Base-by-base conservation (phyloP, 2,329 filamentous ascomycete species). In the Fusarium illudens region DNA sequence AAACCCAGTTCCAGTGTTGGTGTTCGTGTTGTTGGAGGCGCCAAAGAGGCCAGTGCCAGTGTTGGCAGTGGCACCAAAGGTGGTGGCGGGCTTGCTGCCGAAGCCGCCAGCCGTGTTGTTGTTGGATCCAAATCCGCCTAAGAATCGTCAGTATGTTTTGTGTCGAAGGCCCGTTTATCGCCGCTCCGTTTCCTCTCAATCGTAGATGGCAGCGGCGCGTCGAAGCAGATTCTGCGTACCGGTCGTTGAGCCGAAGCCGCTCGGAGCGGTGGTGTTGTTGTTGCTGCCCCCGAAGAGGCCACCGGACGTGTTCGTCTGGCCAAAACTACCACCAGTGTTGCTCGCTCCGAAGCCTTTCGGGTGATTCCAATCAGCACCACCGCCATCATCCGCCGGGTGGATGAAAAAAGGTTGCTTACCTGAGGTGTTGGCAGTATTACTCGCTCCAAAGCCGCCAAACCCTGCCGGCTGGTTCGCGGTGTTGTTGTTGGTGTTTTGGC, bases 361-460 rank as follows among this genome's bases (percentile, higher is more conserved):
- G 65, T 59, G 42, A 71, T 75, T 68, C 77, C 70, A 65, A 70
- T 67, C 59, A 71, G 66, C 60, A 71, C 62, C 71, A 64, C 64
- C 56, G 63, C 60, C 62, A 62, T 58, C 67, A 62, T 61, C 67
- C 53, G 60, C 58, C 61, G 55, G 49, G 37, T 53, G 53, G 44
- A 54, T 27, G n/a, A 63, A 66, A 57, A 55, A 57, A 17, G 25
- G 27, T 42, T 72, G 84, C 86, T 76, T 87, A 90, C 88, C 86
- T 79, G 83, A 77, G 53, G 76, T 79, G 67, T 74, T 78, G 70
- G 75, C 80, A 63, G 73, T 82, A 64, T 66, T 73, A 53, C 75
- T 80, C 58, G 79, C 54, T 36, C 85, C 85, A 62, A 87, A 90
- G 44, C 87, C 87, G 71, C 86, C 86, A 78, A 91, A 91, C 20